These are phyloP conservation scores for Thalassiosira mediterranea DNA, from an alignment of 352 stramenopile species.

Conservation along the genomic window DNA sequence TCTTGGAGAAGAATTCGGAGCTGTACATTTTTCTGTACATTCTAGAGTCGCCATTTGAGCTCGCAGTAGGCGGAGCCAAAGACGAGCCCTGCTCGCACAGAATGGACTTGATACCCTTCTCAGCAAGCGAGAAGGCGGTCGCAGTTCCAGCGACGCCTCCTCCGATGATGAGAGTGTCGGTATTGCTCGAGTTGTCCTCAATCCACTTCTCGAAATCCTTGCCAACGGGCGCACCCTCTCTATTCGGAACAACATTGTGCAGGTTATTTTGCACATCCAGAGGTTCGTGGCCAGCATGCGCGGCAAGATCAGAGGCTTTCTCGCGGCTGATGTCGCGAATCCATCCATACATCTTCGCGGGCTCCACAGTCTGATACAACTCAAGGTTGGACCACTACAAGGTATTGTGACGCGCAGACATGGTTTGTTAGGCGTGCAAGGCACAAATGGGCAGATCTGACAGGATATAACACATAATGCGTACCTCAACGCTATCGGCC, in stretches of 20 bases:
- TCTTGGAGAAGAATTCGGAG: constrained; percentile 52
- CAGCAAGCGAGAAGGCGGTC: constrained; percentile 26
- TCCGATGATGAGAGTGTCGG: constrained; percentile 47
- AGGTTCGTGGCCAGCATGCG: constrained; percentile 23
- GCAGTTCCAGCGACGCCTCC: constrained; percentile 43
- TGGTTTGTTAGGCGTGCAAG: too few species aligned
- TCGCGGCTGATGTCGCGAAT: constrained; percentile 34
- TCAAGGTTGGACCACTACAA: too few species aligned
- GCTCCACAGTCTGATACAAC: too few species aligned
- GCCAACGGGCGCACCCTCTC: constrained; percentile 37
- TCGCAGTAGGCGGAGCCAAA: constrained; percentile 30
- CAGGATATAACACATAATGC: too few species aligned
- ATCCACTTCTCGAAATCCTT: constrained; percentile 51
- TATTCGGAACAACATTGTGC: constrained; percentile 24
- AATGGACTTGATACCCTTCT: constrained; percentile 38
- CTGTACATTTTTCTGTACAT: constrained; percentile 63
- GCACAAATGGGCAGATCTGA: too few species aligned
- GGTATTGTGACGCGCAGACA: too few species aligned
- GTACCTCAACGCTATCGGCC: too few species aligned
- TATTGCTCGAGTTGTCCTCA: constrained; percentile 40
- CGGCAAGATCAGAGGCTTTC: constrained; percentile 38
- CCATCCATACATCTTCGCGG: constrained; percentile 51
- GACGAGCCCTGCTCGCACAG: constrained; percentile 36
- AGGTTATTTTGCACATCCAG: constrained; percentile 9
- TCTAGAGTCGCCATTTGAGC: constrained; percentile 42